These are phyloP conservation scores for Cucumis cinereus DNA, from an alignment of 306 rosid genomes.

Conservation along the genomic window DNA sequence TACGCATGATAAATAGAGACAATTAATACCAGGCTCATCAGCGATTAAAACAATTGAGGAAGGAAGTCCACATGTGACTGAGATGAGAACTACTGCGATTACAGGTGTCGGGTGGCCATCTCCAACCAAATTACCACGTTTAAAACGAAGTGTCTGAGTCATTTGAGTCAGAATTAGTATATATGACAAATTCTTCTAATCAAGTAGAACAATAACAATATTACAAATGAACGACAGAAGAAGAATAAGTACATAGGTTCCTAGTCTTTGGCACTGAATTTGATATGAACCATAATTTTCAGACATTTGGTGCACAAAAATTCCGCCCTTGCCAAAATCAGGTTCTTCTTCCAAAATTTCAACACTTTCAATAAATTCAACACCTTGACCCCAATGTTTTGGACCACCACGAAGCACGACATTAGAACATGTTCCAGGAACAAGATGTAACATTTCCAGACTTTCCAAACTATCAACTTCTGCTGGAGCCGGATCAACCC, in stretches of 20 bases:
- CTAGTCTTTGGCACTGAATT: conserved; percentile 49
- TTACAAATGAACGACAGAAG: conserved; percentile 11
- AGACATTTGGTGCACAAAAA: conserved; percentile 43
- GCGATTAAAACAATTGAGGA: conserved; percentile 59
- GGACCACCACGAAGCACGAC: conserved; percentile 76
- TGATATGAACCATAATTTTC: conserved; percentile 41
- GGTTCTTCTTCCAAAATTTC: conserved; percentile 31
- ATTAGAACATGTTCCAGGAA: conserved; percentile 64
- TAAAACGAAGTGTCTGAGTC: conserved; percentile 59
- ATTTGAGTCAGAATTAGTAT: conserved; percentile 17
- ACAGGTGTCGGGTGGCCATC: conserved; percentile 80
- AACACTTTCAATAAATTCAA: conserved; percentile 35
- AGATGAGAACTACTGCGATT: conserved; percentile 37
- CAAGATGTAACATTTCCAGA: conserved; percentile 58
- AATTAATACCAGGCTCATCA: conserved; percentile 51
- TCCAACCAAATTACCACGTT: conserved; percentile 79
- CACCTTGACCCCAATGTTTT: conserved; percentile 48
- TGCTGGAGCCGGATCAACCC: conserved; percentile 48
- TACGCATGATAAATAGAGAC: conserved; percentile 6
- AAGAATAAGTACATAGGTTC: conserved; percentile 57
- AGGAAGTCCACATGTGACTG: conserved; percentile 56
- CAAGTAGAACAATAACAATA: conserved; percentile 1
- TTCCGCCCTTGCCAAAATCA: conserved; percentile 29
- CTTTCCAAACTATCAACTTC: conserved; percentile 34
- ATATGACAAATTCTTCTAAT: neutral